Base-by-base conservation (phyloP, 352 stramenopile genomes). In the Phytopythium ostracodes region DNA sequence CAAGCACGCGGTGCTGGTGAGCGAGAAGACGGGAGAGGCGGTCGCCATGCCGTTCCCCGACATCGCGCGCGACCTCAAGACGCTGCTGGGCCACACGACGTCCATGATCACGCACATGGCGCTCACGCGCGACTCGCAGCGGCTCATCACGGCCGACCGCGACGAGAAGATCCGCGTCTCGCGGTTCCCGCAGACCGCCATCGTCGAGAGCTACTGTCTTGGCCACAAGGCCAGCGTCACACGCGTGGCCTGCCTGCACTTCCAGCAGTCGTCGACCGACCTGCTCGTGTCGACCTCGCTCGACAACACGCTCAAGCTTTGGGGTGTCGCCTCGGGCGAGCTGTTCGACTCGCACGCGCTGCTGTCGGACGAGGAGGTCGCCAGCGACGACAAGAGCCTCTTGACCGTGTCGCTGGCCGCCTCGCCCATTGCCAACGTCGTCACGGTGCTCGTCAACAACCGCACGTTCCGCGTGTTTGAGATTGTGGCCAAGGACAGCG, bases 161-260 rank as follows among this genome's bases (percentile, higher is more conserved):
- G 85, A 96, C 59, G 87, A 96, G 56, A 94, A 96, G 69, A 66
- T 96, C 47, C 83, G 87, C n/a, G 78, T 96, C 11, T 93, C 87
- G 31, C 70, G 78, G 52, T 96, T 96, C 58, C 87, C 87, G 7
- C 79, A 72, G 25, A 84, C 83, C 42, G 50, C 78, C 20, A 75
- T 94, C 60, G 76, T 96, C 40, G 78, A 92, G 61, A 90, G 74
- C 67, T 96, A 93, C 73, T 96, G 87, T 60, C 73, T 96, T 49
- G 87, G 87, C 18, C 87, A 96, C 64, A 73, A 71, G 25, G 74
- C 84, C 12, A 85, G 76, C 67, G 66, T 95, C 49, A 90, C 81
- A 9, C 77, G 84, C 43, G 63, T 93, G 5, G 77, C 70, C 11
- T 73, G 66, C 58, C 82, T 77, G 63, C 36, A 53, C 51, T 56